Percentiles rank a stretch among this genome's conserved stretches.
These are phyloP conservation scores for Venturia nashicola DNA, from an alignment of 2,329 filamentous ascomycete species.

Conservation along the genomic window DNA sequence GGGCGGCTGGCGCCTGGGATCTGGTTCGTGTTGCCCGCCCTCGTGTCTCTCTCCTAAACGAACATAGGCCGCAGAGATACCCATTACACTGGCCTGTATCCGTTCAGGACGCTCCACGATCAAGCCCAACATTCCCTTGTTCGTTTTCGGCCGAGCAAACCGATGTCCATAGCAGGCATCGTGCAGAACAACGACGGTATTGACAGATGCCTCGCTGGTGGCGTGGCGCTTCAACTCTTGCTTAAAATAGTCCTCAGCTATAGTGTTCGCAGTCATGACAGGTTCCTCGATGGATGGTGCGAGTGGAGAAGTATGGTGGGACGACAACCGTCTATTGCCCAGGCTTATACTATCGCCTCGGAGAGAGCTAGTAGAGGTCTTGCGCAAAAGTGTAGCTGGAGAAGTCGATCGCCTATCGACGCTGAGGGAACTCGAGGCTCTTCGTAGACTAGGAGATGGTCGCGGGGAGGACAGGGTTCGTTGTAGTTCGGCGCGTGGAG, in stretches of 20 bases:
- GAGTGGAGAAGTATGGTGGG: conserved; percentile 2
- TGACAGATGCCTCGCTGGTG: background rate
- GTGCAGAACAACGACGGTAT: conserved; percentile 63
- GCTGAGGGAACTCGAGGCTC: conserved; percentile 5
- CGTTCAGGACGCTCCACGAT: conserved; percentile 93
- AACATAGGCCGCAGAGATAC: conserved; percentile 78
- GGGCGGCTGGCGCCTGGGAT: conserved; percentile 45
- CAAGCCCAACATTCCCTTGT: conserved; percentile 55
- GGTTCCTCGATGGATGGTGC: conserved; percentile 3
- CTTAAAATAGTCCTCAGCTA: conserved; percentile 5
- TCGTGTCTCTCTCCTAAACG: conserved; percentile 72
- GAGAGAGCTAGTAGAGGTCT: conserved; percentile 1
- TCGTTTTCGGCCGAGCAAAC: conserved; percentile 71
- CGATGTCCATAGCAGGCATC: conserved; percentile 93
- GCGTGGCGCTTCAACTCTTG: conserved; percentile 7
- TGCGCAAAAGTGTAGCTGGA: conserved; percentile 7
- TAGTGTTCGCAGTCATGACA: conserved; percentile 3
- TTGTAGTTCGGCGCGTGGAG: background rate
- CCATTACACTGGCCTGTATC: conserved; percentile 70
- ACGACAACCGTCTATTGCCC: background rate
- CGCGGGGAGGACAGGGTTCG: conserved; percentile 5
- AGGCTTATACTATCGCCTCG: conserved; percentile 6
- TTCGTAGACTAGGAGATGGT: conserved; percentile 4
- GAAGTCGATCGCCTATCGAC: conserved; percentile 8
- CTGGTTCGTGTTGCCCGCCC: conserved; percentile 55